Conservation (phyloP, 306 rosid genomes). For the Vigna trinervia region DNA sequence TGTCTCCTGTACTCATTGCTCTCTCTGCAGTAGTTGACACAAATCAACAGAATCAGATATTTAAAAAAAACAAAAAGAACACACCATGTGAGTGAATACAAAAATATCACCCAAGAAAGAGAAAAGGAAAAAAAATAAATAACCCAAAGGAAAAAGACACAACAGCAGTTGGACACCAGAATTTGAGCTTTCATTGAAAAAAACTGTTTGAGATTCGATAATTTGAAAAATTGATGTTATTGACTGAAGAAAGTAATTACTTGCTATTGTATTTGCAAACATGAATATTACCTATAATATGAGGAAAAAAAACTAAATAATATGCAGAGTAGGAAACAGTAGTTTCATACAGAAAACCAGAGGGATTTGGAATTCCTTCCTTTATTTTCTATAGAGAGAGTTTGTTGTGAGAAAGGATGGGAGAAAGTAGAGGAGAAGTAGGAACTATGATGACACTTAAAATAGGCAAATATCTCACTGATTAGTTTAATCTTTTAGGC, state of each 20-base stretch:
- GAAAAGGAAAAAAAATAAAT: background rate
- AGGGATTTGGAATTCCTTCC: slow-evolving; percentile 13
- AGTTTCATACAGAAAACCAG: slow-evolving; percentile 32
- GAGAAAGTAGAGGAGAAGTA: slow-evolving; percentile 34
- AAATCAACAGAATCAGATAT: slow-evolving; percentile 40
- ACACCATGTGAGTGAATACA: slow-evolving; percentile 47
- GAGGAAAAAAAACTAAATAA: slow-evolving; percentile 24
- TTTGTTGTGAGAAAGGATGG: slow-evolving; percentile 32
- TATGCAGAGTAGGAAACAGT: background rate
- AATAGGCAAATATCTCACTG: slow-evolving; percentile 38
- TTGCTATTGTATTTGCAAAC: slow-evolving; percentile 25
- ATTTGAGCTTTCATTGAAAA: slow-evolving; percentile 31
- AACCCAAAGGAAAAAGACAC: background rate
- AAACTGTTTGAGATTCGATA: slow-evolving; percentile 40
- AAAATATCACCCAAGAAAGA: slow-evolving; percentile 25
- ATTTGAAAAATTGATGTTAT: slow-evolving; percentile 26
- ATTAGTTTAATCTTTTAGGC: slow-evolving; percentile 34
- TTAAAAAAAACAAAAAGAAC: slow-evolving; percentile 32
- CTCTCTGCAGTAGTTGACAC: slow-evolving; percentile 47
- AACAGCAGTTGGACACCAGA: slow-evolving; percentile 10
- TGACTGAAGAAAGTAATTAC: slow-evolving; percentile 32
- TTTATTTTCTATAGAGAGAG: slow-evolving; percentile 19
- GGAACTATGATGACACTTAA: slow-evolving; percentile 36
- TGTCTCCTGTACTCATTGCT: slow-evolving; percentile 43
- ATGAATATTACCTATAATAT: slow-evolving; percentile 31